Conservation (phyloP, 2,329 filamentous ascomycete genomes). For the Penicillium sp. region DNA sequence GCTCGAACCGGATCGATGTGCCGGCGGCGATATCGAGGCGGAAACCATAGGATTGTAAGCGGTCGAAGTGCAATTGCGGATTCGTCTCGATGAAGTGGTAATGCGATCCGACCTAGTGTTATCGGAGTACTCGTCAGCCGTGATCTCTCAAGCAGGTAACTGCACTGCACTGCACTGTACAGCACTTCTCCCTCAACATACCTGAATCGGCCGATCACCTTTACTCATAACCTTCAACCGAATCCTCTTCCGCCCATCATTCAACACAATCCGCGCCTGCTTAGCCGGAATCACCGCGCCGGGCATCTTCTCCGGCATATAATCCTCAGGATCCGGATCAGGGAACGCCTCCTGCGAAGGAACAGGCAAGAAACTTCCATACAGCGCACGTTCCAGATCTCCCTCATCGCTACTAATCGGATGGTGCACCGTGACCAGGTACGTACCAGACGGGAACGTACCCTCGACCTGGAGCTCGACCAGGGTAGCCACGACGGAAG, state of each 20-base stretch:
- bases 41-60: constrained; percentile 79
- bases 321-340: constrained; percentile 67
- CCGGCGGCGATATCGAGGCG: constrained; percentile 89
- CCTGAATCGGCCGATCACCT: constrained; percentile 89
- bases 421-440: constrained; percentile 91
- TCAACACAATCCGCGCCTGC: constrained; percentile 70
- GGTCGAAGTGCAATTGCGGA: constrained; percentile 86
- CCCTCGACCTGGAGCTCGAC: constrained; percentile 91
- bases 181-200: constrained; percentile 43
- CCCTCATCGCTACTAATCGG: constrained; percentile 87
- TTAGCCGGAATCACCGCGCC: constrained; percentile 79
- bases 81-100: constrained; percentile 98
- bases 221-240: constrained; percentile 79
- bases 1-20: constrained; percentile 91
- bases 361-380: constrained; percentile 87
- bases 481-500: constrained; percentile 78
- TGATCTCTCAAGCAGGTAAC: background rate
- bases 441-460: constrained; percentile 88
- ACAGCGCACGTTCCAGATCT: constrained; percentile 82
- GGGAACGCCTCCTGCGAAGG: constrained; percentile 73
- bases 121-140: background rate
- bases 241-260: constrained; percentile 75
- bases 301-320: constrained; percentile 71
- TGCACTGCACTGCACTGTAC: background rate
- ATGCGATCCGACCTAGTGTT: constrained; percentile 75